Evolutionary conservation across 192 early-diverging fungal species (phyloP).

Genomic region (Coemansia erecta): DNA sequence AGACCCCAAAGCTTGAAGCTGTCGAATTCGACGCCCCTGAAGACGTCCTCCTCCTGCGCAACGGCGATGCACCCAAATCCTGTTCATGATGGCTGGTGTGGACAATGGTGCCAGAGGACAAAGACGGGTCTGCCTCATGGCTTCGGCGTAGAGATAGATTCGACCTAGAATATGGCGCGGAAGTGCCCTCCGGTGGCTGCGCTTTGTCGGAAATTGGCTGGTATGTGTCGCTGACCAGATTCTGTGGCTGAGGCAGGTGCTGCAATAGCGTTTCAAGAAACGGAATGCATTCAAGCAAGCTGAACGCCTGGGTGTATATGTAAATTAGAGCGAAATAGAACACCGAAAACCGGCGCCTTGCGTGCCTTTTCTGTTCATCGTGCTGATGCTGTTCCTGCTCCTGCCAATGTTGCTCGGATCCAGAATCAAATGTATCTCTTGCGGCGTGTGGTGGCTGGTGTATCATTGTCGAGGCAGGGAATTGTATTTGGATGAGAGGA

Average conservation of each 20-base stretch:
- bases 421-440: not conserved
- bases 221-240: constrained; percentile 47
- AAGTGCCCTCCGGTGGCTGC: constrained; percentile 7
- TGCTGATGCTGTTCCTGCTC: not conserved
- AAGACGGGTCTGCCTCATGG: constrained; percentile 5
- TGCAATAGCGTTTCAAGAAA: constrained; percentile 32
- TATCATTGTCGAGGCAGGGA: constrained; percentile 2
- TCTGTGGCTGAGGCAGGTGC: constrained; percentile 46
- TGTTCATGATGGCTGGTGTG: not conserved
- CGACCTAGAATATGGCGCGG: not conserved
- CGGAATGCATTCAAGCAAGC: constrained; percentile 33
- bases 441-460: constrained; percentile 11
- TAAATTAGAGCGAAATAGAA: constrained; percentile 46
- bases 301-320: constrained; percentile 43
- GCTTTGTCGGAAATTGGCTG: constrained; percentile 45
- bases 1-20: constrained; percentile 25
- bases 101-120: constrained; percentile 3
- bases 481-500: not conserved
- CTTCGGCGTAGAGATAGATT: constrained; percentile 1
- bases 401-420: not conserved
- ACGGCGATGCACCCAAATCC: not conserved
- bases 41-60: constrained; percentile 38
- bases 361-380: not conserved
- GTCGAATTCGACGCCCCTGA: constrained; percentile 41
- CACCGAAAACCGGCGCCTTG: constrained; percentile 39